phyloP scores from a whole-genome alignment of 139 green algal species.

The Tetradesmus lagerheimii region DNA sequence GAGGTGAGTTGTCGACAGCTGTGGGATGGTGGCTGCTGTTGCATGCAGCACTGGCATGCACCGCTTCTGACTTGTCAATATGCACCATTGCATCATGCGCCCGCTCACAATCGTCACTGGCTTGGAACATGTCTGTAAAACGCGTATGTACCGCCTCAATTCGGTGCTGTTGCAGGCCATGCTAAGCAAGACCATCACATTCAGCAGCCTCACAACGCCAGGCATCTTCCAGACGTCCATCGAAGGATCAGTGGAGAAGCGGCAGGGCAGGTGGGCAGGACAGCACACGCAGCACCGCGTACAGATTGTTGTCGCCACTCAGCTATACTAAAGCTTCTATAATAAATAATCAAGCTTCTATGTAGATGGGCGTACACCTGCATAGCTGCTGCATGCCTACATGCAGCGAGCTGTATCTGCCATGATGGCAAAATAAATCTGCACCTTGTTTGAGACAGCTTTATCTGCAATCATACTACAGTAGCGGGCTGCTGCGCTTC shows the following conservation, averaged over 20 bases:
- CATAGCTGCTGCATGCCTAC: not conserved
- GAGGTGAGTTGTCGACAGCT: slow-evolving; percentile 14
- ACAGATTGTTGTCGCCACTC: no score
- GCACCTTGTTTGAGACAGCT: not conserved
- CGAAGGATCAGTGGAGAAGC: slow-evolving; percentile 92
- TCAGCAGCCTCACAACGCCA: slow-evolving; percentile 93
- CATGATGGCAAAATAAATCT: not conserved
- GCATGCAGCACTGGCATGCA: not conserved
- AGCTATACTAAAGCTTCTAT: no score
- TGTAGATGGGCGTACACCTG: no score
- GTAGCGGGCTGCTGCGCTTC: no score
- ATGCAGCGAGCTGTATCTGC: not conserved
- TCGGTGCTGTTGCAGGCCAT: slow-evolving; percentile 27
- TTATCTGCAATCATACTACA: no score
- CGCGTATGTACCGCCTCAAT: no score
- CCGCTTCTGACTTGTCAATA: no score
- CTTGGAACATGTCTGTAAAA: no score
- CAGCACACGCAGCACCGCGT: not conserved
- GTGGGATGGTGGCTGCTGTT: not conserved
- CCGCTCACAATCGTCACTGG: not conserved
- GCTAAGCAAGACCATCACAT: slow-evolving; percentile 91
- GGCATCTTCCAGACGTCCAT: slow-evolving; percentile 92
- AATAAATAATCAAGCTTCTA: no score
- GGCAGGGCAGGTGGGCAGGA: slow-evolving; percentile 74
- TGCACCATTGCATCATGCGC: no score